Percentiles rank a stretch among this genome's conserved stretches.
These are phyloP conservation scores for Actinidia polygama DNA, from an alignment of 179 eudicot genomes.

Conservation along the genomic window DNA sequence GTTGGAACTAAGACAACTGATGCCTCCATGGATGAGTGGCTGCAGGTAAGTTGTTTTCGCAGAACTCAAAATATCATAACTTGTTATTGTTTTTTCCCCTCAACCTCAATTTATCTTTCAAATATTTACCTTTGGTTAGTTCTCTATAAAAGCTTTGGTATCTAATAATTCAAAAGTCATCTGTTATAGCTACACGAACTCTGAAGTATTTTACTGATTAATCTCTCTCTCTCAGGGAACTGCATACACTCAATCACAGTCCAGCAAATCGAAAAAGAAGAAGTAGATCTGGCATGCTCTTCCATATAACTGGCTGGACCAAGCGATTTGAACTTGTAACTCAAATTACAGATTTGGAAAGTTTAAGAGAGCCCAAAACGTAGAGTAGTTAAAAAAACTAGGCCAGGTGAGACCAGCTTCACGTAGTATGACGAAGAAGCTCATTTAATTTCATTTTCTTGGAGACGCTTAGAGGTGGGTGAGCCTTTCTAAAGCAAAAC, in stretches of 20 bases:
- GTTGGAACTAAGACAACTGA: constrained; percentile 90
- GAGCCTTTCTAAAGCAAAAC: background rate
- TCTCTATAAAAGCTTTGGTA: background rate
- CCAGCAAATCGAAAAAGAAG: constrained; percentile 86
- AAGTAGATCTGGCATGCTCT: constrained; percentile 33
- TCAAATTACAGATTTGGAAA: constrained; percentile 27
- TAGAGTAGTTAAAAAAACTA: constrained; percentile 8
- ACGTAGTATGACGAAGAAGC: background rate
- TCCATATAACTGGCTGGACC: constrained; percentile 1
- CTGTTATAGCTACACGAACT: background rate
- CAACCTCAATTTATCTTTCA: background rate
- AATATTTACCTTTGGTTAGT: background rate
- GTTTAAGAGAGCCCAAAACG: constrained; percentile 8
- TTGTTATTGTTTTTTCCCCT: background rate
- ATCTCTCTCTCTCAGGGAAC: constrained; percentile 47
- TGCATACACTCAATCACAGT: constrained; percentile 65
- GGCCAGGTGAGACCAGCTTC: background rate
- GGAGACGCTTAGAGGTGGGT: constrained; percentile 4
- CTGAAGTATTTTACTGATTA: background rate
- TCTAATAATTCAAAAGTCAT: background rate
- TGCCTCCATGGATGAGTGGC: constrained; percentile 92
- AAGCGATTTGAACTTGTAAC: constrained; percentile 36
- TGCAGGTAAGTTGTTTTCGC: constrained; percentile 57
- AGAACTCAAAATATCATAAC: background rate
- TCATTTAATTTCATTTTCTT: background rate